Evolutionary conservation across 495 filamentous ascomycete genomes (phyloP).

Genomic region (Hypoxylon fuscum): DNA sequence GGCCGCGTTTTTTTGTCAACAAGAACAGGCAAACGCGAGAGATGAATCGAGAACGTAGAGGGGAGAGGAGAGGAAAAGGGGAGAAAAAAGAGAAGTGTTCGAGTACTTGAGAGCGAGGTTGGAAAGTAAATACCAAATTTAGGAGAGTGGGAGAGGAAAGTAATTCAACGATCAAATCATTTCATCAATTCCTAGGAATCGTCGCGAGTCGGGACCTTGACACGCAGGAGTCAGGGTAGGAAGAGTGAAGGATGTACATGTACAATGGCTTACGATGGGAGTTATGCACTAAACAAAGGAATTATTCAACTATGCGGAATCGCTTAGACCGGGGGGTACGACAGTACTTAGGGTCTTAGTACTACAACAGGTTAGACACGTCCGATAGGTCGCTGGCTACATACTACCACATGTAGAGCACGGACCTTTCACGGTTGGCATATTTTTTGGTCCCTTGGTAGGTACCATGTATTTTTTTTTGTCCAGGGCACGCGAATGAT

Average conservation of each 20-base stretch:
- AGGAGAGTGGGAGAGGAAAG: slow-evolving; percentile 31
- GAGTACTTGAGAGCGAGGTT: slow-evolving; percentile 33
- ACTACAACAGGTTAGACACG: slow-evolving; percentile 29
- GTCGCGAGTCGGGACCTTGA: slow-evolving; percentile 38
- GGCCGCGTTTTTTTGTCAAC: slow-evolving; percentile 5
- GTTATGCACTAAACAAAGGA: slow-evolving; percentile 8
- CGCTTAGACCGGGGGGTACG: slow-evolving; percentile 10
- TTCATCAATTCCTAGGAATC: slow-evolving; percentile 36
- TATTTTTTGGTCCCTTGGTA: slow-evolving; percentile 6
- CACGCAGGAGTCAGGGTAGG: slow-evolving; percentile 37
- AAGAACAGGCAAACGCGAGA: slow-evolving; percentile 31
- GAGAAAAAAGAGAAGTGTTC: slow-evolving; percentile 29
- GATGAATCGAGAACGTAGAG: slow-evolving; percentile 25
- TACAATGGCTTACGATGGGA: slow-evolving; percentile 9
- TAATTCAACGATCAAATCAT: slow-evolving; percentile 39
- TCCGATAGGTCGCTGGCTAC: slow-evolving; percentile 17
- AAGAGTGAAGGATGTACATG: slow-evolving; percentile 17
- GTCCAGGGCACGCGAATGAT: slow-evolving; percentile 32
- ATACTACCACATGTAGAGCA: slow-evolving; percentile 7
- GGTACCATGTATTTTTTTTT: too few species aligned
- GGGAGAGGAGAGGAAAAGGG: slow-evolving; percentile 26
- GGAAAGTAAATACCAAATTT: slow-evolving; percentile 44
- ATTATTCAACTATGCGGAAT: slow-evolving; percentile 19
- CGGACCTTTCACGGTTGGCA: too few species aligned
- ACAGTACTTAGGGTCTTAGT: slow-evolving; percentile 34